Conservation (phyloP, 208 protist genomes). For the Strigomonas culicis region DNA sequence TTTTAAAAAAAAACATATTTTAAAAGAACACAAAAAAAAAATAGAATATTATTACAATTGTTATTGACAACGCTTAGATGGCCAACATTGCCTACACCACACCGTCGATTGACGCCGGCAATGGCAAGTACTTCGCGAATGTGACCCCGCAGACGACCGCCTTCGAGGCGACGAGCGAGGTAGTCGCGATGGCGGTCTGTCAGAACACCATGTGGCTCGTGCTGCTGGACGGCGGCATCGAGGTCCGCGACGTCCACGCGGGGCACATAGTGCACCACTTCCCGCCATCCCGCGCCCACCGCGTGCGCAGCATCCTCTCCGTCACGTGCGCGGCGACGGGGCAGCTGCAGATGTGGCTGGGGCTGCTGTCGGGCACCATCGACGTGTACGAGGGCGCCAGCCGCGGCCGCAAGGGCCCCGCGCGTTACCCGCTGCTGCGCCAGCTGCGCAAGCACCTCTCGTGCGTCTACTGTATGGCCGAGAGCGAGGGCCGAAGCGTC, state of each 20-base stretch:
- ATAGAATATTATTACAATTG: constrained; percentile 5
- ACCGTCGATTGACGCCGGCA: neutral
- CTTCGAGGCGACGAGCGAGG: constrained; percentile 34
- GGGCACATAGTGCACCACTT: constrained; percentile 58
- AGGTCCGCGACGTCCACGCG: constrained; percentile 60
- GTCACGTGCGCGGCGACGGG: constrained; percentile 7
- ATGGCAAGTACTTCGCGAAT: constrained; percentile 10
- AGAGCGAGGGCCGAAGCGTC: constrained; percentile 33
- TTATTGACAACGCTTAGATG: neutral
- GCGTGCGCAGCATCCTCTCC: constrained; percentile 28
- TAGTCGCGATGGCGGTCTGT: constrained; percentile 50
- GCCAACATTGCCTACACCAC: constrained; percentile 5
- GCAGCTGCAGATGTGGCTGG: constrained; percentile 71
- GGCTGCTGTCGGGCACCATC: constrained; percentile 73
- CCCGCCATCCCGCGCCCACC: constrained; percentile 17
- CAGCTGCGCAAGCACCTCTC: constrained; percentile 71
- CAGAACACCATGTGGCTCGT: constrained; percentile 63
- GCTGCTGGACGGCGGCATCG: constrained; percentile 59
- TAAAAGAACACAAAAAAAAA: no score
- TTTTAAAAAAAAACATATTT: neutral
- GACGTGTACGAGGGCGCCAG: constrained; percentile 53
- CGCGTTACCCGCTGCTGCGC: constrained; percentile 38
- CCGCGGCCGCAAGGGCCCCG: constrained; percentile 24
- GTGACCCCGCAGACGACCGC: constrained; percentile 29
- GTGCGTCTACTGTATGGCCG: constrained; percentile 75